Base-by-base conservation (phyloP, 2,329 filamentous ascomycete genomes). In the Penicillium expansum region DNA sequence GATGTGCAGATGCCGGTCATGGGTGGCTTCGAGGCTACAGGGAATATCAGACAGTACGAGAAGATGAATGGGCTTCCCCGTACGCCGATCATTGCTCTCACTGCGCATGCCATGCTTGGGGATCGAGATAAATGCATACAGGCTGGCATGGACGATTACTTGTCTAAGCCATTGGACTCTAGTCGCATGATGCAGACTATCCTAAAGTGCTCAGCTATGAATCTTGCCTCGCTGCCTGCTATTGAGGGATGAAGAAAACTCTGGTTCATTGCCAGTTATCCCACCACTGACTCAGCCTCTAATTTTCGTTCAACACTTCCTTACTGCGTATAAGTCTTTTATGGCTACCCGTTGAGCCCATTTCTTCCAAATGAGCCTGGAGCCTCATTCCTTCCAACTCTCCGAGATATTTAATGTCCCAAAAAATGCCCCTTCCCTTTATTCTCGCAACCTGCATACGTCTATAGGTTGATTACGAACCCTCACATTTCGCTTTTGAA, bases 1-100 rank as follows among this genome's bases (percentile, higher is more conserved):
- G 92, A 97, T 70, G 91, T 97, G 7, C 92, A 96, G 72, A 97
- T 97, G 92, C 92, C 92, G 14, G 89, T 96, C 68, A 96, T 96
- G 91, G 92, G 92, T 69, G 92, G 92, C 22, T 96, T 97, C 70
- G 92, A 97, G 74, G 91, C 92, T 11, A 97, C 92, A 4, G 88
- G 85, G 59, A 94, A 93, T 77, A 97, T 97, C 65, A 85, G 92
- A 68, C 90, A 96, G 71, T 95, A 92, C 74, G 92, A 97, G 74
- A 86, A 87, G 60, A 86, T 86, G 56, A 83, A 90, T 64, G 86
- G 86, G 53, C 83, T 89, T 35, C 86, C 89, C 49, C 84, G 91
- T 43, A 95, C 91, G 16, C 92, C 92, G 20, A 95, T 97, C 70
- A 93, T 97, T 66, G 92, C 92, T 2, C 82, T 97, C 35, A 97